These are phyloP conservation scores for Boletales sp. DNA, from an alignment of 768 basidiomycete species.

Conservation along the genomic window DNA sequence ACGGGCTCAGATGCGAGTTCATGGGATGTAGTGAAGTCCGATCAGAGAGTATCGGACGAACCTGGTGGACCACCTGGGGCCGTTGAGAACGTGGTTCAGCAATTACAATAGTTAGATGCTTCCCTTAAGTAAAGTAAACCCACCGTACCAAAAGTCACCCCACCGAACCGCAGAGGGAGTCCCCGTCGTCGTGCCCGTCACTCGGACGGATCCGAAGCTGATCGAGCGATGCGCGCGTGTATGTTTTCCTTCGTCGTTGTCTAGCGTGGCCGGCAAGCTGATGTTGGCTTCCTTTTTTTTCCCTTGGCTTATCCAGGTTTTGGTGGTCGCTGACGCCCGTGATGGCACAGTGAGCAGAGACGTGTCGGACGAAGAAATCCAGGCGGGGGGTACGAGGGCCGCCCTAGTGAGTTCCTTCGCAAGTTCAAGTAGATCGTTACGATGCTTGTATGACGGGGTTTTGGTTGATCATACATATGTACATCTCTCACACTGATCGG, in stretches of 20 bases:
- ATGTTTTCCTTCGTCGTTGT: too few relatives aligned
- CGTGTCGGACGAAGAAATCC: too few relatives aligned
- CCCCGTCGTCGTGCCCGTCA: conserved; percentile 1
- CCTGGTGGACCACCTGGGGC: conserved; percentile 43
- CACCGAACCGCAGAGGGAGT: not conserved
- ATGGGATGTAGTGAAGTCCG: conserved; percentile 63
- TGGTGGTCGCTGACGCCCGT: conserved; percentile 8
- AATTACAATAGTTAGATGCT: conserved; percentile 7
- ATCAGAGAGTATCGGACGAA: conserved; percentile 48
- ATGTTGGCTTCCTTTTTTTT: too few relatives aligned
- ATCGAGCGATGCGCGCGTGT: conserved; percentile 13
- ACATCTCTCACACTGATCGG: too few relatives aligned
- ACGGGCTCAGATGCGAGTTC: conserved; percentile 52
- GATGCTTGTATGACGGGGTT: too few relatives aligned
- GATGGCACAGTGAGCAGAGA: conserved; percentile 6
- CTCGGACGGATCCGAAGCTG: not conserved
- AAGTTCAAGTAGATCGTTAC: too few relatives aligned
- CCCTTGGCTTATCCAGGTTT: conserved; percentile 5
- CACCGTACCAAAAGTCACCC: conserved; percentile 64
- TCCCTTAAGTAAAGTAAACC: conserved; percentile 29
- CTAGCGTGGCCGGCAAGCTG: too few relatives aligned
- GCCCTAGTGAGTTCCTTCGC: too few relatives aligned
- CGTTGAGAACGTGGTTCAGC: conserved; percentile 23
- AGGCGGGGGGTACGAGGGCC: too few relatives aligned
- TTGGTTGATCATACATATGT: too few relatives aligned